Conservation (phyloP, 352 stramenopile species). For the Phytophthora niederhauseri region DNA sequence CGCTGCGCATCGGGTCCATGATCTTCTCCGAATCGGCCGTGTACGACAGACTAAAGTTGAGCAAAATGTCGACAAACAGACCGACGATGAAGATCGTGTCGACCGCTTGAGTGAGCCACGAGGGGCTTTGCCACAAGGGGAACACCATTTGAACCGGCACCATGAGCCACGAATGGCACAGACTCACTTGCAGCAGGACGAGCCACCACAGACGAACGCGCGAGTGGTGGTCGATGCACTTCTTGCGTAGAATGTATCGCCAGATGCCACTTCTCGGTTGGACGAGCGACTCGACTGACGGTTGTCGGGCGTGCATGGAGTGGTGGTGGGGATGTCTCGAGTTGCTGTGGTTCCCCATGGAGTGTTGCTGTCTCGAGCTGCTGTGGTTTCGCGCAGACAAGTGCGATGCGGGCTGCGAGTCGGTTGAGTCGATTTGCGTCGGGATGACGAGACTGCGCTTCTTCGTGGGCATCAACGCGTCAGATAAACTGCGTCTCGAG, state of each 20-base stretch:
- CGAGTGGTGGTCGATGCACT: constrained; percentile 62
- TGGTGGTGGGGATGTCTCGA: constrained; percentile 1
- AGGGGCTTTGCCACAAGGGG: constrained; percentile 39
- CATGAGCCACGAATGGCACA: constrained; percentile 56
- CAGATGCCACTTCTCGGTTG: constrained; percentile 7
- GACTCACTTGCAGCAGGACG: constrained; percentile 33
- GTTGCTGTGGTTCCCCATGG: constrained; percentile 13
- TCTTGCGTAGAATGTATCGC: constrained; percentile 11
- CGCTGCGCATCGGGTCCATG: constrained; percentile 43
- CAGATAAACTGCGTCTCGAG: constrained; percentile 7
- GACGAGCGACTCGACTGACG: background rate
- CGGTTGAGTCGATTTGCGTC: constrained; percentile 10
- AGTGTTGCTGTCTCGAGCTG: constrained; percentile 3
- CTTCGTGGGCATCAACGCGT: constrained; percentile 4
- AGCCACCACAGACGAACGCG: constrained; percentile 55
- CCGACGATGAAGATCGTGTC: constrained; percentile 43
- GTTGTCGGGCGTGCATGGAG: background rate
- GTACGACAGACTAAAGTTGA: constrained; percentile 68
- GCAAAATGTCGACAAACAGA: constrained; percentile 47
- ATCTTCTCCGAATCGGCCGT: constrained; percentile 59
- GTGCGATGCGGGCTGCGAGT: constrained; percentile 11
- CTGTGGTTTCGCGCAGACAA: constrained; percentile 11
- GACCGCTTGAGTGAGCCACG: constrained; percentile 33
- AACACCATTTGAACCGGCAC: constrained; percentile 65
- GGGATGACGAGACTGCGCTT: constrained; percentile 28